These are phyloP conservation scores for Zarea fungicola DNA, from an alignment of 2,329 filamentous ascomycete genomes.

Conservation along the genomic window DNA sequence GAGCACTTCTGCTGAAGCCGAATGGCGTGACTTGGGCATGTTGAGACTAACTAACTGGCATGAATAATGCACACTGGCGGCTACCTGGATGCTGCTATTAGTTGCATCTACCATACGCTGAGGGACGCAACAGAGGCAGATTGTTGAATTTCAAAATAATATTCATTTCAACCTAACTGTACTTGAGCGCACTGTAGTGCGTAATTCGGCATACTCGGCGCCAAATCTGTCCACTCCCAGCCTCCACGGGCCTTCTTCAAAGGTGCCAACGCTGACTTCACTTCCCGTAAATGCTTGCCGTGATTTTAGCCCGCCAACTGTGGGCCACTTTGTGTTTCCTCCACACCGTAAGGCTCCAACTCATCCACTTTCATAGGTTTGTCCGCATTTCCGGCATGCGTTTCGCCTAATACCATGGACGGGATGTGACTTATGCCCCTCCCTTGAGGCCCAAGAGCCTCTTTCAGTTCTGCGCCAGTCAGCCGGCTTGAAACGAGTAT, in stretches of 20 bases:
- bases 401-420: background rate
- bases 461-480: background rate
- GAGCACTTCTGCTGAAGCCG: no score
- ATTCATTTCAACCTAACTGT: no score
- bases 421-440: background rate
- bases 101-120: no score
- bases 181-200: no score
- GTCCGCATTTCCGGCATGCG: background rate
- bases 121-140: no score
- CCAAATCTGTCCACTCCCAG: no score
- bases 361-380: background rate
- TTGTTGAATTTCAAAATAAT: no score
- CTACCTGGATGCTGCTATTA: no score
- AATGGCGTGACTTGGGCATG: no score
- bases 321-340: conserved; percentile 1
- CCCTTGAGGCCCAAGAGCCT: background rate
- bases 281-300: conserved; percentile 17
- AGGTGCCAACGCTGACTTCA: background rate
- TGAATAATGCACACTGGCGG: no score
- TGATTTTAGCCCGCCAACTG: conserved; percentile 11
- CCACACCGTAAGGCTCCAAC: background rate
- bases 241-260: background rate
- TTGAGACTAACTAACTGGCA: no score
- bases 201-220: no score
- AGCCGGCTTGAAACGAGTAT: background rate